Evolutionary conservation across 192 early-diverging fungal genomes (phyloP), one percentile per base, ranked within the genome.

Genomic region (Backusella sp.): DNA sequence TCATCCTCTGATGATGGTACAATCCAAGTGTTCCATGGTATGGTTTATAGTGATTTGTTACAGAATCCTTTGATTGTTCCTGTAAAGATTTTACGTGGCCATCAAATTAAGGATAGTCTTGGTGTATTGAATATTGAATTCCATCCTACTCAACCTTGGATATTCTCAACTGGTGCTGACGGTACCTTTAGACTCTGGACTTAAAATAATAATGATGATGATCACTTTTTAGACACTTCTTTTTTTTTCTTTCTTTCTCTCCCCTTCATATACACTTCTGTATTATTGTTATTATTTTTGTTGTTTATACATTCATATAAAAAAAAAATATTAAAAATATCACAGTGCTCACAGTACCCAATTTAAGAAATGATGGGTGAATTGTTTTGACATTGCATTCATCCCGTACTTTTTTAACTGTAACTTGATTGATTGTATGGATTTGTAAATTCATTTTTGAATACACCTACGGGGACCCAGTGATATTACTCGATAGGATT

Each of bases 1-100:
- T 96, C 95, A 0, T 90, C 91, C 39, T 91, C 92, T 15, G 97
- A 99, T 79, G 98, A 99, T 76, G 95, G 98, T 36, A 89, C 90
- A 30, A 91, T 98, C 8, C 95, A 98, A 79, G 86, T 99, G 12
- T 99, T 98, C 92, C 96, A 99, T 83, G 96, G 95, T 62, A 98
- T 95, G 95, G 98, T 99, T 30, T 99, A 97, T 84, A 89, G 92
- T 73, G 97, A 98, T 83, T 86, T 99, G 81, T 87, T 98, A 77
- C 92, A 94, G 83, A 98, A 99, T 86, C 98, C 98, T 66, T 84
- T 99, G 74, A 96, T 99, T 84, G 96, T 98, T 41, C 98, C 98
- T n/a, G 92, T 99, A 37, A 98, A 98, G 88, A 94, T 94, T 39
- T 83, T 99, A 52, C 89, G 91, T 52, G 87, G 83, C 12, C 96